Evolutionary conservation across 2,329 filamentous ascomycete genomes (phyloP).

Genomic region (Myriosclerotinia curreyana): DNA sequence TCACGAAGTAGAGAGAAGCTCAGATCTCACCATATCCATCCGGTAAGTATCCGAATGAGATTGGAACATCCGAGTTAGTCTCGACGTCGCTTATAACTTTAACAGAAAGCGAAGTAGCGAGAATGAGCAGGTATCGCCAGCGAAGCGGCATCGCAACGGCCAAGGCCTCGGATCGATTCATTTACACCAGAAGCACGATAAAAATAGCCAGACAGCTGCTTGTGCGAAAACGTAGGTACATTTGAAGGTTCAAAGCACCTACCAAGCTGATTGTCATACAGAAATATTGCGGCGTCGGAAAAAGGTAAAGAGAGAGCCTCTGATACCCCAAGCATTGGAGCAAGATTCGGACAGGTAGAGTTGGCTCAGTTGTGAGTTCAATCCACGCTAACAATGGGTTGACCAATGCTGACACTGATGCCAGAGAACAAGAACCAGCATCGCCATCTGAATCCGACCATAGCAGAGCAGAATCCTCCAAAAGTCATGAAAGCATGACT

Average conservation of each 20-base stretch:
- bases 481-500: neutral
- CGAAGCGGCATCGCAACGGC: constrained; percentile 5
- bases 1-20: neutral
- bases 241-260: neutral
- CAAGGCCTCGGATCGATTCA: neutral
- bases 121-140: constrained; percentile 14
- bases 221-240: neutral
- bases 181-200: neutral
- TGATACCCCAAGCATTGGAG: neutral
- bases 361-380: neutral
- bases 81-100: constrained; percentile 1
- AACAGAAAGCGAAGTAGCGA: neutral
- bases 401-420: neutral
- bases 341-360: neutral
- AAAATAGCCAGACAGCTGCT: neutral
- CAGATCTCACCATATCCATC: neutral
- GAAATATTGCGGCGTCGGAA: neutral
- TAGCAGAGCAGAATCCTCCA: neutral
- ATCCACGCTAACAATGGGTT: neutral
- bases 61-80: neutral
- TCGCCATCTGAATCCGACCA: neutral
- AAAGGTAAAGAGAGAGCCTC: neutral
- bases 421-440: neutral
- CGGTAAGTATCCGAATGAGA: neutral
- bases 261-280: constrained; percentile 1